Conservation (phyloP, 345 rosid species). For the Diplotaxis tenuifolia region DNA sequence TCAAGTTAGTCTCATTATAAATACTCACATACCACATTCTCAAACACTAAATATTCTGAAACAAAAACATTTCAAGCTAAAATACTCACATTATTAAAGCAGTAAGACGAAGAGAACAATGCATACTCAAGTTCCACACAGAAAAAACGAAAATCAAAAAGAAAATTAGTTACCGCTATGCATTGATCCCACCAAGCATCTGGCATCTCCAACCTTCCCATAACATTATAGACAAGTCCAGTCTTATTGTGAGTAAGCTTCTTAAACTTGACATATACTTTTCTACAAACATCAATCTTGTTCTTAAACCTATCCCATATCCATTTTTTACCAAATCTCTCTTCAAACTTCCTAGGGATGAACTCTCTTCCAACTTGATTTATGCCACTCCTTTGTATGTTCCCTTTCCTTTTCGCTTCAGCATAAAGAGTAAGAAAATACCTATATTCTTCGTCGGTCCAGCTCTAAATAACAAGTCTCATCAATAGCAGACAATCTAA, state of each 20-base stretch:
- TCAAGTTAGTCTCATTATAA: too few species aligned
- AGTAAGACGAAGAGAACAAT: too few species aligned
- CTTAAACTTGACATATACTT: background rate
- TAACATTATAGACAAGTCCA: background rate
- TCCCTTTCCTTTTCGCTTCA: background rate
- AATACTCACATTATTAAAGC: too few species aligned
- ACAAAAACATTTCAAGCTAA: too few species aligned
- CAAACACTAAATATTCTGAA: too few species aligned
- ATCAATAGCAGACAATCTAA: too few species aligned
- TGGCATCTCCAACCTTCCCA: background rate
- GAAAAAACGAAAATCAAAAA: too few species aligned
- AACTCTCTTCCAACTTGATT: background rate
- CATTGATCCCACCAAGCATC: background rate
- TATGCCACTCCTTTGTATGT: background rate
- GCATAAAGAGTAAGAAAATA: background rate
- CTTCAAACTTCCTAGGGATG: background rate
- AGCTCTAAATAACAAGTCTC: background rate
- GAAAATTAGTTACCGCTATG: background rate
- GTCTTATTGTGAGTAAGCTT: background rate
- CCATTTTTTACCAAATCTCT: background rate
- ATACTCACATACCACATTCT: too few species aligned
- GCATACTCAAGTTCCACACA: too few species aligned
- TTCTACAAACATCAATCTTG: background rate
- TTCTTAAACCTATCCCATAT: background rate
- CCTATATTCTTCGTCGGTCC: background rate